Conservation (phyloP, 192 early-diverging fungal species). For the Dispira simplex region DNA sequence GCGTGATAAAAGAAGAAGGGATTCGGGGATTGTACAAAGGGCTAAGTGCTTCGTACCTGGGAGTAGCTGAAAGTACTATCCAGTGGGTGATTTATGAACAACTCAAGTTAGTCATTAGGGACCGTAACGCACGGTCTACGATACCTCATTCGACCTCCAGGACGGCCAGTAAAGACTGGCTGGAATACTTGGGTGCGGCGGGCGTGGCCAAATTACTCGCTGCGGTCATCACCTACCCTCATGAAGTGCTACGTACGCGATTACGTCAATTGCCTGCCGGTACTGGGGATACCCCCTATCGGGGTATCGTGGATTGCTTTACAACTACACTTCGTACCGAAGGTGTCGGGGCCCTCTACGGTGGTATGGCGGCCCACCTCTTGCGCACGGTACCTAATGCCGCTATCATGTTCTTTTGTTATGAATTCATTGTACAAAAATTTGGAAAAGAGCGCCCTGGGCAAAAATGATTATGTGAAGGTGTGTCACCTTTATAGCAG, state of each 20-base stretch:
- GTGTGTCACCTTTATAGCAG: too few species aligned
- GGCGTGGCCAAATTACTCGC: slow-evolving; percentile 77
- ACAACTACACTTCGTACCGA: slow-evolving; percentile 55
- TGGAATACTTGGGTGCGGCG: slow-evolving; percentile 70
- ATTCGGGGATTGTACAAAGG: slow-evolving; percentile 76
- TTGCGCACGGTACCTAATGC: slow-evolving; percentile 93
- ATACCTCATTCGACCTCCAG: slow-evolving; percentile 11
- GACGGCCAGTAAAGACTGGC: slow-evolving; percentile 47
- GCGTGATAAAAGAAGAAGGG: slow-evolving; percentile 67
- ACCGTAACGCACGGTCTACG: slow-evolving; percentile 11
- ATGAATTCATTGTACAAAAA: slow-evolving; percentile 52
- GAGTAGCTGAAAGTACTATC: slow-evolving; percentile 76
- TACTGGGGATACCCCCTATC: slow-evolving; percentile 55
- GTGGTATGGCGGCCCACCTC: slow-evolving; percentile 90
- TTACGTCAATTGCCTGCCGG: slow-evolving; percentile 62
- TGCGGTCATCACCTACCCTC: slow-evolving; percentile 81
- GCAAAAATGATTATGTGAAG: too few species aligned
- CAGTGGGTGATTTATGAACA: slow-evolving; percentile 97
- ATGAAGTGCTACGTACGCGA: slow-evolving; percentile 89
- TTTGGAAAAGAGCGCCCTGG: neutral
- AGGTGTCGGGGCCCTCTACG: slow-evolving; percentile 74
- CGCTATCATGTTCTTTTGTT: slow-evolving; percentile 83
- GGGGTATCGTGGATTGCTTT: slow-evolving; percentile 42
- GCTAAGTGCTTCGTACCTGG: slow-evolving; percentile 76
- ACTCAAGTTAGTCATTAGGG: slow-evolving; percentile 44